Conservation (phyloP, 225 moss, liverwort and hornwort species). For the Lunularia cruciata region DNA sequence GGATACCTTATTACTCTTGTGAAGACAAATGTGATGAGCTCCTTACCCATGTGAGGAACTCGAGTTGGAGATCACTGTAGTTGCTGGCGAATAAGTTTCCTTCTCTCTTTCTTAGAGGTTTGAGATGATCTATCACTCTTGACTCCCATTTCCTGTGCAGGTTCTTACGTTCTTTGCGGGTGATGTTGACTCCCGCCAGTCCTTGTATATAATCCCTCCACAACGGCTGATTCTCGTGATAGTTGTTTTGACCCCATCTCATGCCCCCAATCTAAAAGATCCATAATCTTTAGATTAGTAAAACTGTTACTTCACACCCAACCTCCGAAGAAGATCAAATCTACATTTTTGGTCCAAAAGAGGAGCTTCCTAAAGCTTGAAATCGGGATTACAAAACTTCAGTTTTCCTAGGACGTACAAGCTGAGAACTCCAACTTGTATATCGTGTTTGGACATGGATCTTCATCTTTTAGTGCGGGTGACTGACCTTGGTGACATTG, state of each 20-base stretch:
- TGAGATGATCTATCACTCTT: conserved; percentile 50
- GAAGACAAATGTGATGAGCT: not conserved
- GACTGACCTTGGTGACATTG: conserved; percentile 80
- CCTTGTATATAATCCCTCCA: conserved; percentile 57
- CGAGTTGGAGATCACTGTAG: conserved; percentile 62
- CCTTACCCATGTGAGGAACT: conserved; percentile 88
- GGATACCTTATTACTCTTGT: not conserved
- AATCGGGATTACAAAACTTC: too few species aligned
- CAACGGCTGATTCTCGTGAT: conserved; percentile 68
- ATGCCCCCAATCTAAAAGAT: conserved; percentile 66
- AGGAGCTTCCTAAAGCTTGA: too few species aligned
- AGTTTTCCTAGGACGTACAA: too few species aligned
- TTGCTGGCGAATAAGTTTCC: conserved; percentile 49
- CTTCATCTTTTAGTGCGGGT: too few species aligned
- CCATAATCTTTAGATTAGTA: not conserved
- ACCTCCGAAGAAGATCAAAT: too few species aligned
- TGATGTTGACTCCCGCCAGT: conserved; percentile 38
- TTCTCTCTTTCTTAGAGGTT: conserved; percentile 46
- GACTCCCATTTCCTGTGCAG: conserved; percentile 72
- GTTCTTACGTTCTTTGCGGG: conserved; percentile 35
- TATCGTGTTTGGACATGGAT: not conserved
- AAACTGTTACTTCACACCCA: too few species aligned
- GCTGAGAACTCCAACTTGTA: too few species aligned
- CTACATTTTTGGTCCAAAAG: too few species aligned
- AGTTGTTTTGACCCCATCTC: conserved; percentile 87